Base-by-base conservation (phyloP, 2,329 filamentous ascomycete genomes). In the Sporothrix luriei region DNA sequence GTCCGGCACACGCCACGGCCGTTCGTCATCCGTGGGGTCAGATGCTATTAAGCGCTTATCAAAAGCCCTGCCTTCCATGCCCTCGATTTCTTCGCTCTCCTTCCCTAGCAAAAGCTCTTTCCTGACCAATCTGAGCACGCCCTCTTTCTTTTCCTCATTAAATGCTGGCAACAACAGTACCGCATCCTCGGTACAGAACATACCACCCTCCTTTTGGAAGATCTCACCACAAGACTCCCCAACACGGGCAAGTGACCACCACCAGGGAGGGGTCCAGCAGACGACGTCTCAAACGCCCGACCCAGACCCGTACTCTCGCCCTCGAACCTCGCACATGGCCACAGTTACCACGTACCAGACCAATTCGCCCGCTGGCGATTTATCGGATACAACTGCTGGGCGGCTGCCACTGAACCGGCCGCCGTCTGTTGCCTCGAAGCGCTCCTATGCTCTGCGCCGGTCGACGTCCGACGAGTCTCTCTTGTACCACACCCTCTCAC, bases 401-500 rank as follows among this genome's bases (percentile, higher is more conserved):
- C 43, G 26, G 9, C 51, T 64, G 43, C 46, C 26, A 2, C 40
- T 26, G 14, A 49, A 61, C n/a, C 69, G 69, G 38, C 73, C 76
- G 38, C 72, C 75, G 4, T 74, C 77, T 10, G 70, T 71, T 7
- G 62, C 71, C 43, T 70, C 78, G 29, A 74, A 69, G 61, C 74
- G 77, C 38, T 78, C 80, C 6, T 73, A 77, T 16, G 70, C 71
- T 7, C 78, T 93, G 40, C 84, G 87, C 55, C 84, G 88, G 73
- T 86, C 88, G 0, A 88, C 87, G 0, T 94, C 92, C 0, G 91
- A 97, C 77, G 90, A 93, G 70, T 95, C 92, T 5, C 80, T 96
- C 71, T 84, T 95, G 19, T 90, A 91, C 74, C 88, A 92, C 74
- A 89, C 87, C 4, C 82, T 93, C 2, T 97, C 94, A 0, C 85